Conservation (phyloP, 495 filamentous ascomycete genomes). For the Tetracladium marchalianum region DNA sequence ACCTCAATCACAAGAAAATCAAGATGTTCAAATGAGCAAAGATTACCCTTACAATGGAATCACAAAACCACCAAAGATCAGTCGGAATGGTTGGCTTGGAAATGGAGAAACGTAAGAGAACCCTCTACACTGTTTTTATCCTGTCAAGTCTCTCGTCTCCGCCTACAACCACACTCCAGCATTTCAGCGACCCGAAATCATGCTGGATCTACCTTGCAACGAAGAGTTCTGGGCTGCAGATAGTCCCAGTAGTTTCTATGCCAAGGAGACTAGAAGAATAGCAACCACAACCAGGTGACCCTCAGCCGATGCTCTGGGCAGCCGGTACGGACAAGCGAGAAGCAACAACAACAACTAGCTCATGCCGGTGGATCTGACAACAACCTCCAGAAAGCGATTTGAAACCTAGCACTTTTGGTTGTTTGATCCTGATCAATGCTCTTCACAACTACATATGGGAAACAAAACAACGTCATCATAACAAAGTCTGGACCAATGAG, state of each 20-base stretch:
- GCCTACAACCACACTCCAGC: conserved; percentile 88
- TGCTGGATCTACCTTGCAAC: conserved; percentile 84
- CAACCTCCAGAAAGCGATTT: conserved; percentile 51
- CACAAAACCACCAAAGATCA: conserved; percentile 53
- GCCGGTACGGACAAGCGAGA: conserved; percentile 71
- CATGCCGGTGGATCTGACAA: conserved; percentile 35
- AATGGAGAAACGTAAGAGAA: conserved; percentile 90
- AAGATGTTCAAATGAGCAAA: conserved; percentile 31
- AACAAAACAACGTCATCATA: conserved; percentile 83
- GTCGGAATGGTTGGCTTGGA: conserved; percentile 84
- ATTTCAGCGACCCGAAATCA: conserved; percentile 88
- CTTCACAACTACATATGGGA: conserved; percentile 99
- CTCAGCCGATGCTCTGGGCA: conserved; percentile 66
- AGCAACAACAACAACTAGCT: conserved; percentile 46
- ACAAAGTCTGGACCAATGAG: conserved; percentile 79
- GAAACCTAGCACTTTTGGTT: conserved; percentile 88
- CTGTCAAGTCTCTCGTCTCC: conserved; percentile 85
- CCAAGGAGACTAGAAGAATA: conserved; percentile 57
- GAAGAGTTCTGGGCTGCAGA: conserved; percentile 88
- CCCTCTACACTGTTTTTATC: conserved; percentile 83
- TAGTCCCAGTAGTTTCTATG: conserved; percentile 64
- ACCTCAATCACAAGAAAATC: conserved; percentile 25
- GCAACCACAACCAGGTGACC: conserved; percentile 56
- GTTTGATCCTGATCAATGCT: conserved; percentile 87
- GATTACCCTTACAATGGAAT: conserved; percentile 27